Evolutionary conservation across 2,329 filamentous ascomycete species (phyloP).

Genomic region (Fusarium sp.): DNA sequence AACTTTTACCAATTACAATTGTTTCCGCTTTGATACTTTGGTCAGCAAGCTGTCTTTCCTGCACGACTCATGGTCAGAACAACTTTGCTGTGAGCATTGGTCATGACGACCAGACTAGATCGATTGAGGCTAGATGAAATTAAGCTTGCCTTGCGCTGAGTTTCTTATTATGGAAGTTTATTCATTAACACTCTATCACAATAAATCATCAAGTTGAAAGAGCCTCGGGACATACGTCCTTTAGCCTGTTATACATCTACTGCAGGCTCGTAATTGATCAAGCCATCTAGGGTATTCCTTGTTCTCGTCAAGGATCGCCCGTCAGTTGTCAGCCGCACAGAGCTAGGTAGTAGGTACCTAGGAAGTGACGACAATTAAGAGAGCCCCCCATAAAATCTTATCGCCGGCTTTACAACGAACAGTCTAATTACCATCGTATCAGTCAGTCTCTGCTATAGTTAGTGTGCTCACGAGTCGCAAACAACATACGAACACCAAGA

Average conservation of each 20-base stretch:
- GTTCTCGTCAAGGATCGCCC: conserved; percentile 8
- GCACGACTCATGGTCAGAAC: conserved; percentile 7
- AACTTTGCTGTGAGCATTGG: not conserved
- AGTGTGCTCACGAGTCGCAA: not conserved
- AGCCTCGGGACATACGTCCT: not conserved
- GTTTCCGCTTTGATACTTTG: not conserved
- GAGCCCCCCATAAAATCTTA: not conserved
- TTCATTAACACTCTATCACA: not conserved
- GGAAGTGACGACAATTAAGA: not conserved
- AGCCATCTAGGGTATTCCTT: not conserved
- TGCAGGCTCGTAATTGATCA: not conserved
- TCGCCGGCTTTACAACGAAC: not conserved
- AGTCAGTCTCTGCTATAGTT: not conserved
- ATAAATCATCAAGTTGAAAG: not conserved
- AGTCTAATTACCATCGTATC: not conserved
- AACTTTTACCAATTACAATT: conserved; percentile 5
- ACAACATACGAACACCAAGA: conserved; percentile 4
- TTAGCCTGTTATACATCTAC: not conserved
- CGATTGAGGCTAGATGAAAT: not conserved
- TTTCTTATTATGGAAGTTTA: not conserved
- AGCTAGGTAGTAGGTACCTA: not conserved
- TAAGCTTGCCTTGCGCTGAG: not conserved
- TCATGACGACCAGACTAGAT: conserved; percentile 2
- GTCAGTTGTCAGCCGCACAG: conserved; percentile 30
- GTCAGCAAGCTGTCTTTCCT: not conserved